Percentiles rank a stretch among this genome's conserved stretches.
Evolutionary conservation across 2,329 filamentous ascomycete species (phyloP).

Genomic region (Colletotrichum aenigma): DNA sequence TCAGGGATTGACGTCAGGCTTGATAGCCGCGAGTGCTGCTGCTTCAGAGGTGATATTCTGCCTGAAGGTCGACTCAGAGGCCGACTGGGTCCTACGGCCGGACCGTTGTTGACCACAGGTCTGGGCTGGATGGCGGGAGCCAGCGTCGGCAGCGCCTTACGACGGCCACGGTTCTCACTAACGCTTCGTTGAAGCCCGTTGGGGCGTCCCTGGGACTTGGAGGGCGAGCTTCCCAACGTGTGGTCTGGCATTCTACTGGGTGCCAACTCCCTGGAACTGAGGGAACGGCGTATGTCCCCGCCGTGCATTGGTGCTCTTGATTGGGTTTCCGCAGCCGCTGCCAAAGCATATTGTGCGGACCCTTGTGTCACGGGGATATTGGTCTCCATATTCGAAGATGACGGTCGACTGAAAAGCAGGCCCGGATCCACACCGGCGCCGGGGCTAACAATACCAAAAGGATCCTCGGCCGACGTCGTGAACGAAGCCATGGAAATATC

Average conservation of each 20-base stretch:
- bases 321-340: constrained; percentile 14
- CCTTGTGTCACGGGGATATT: constrained; percentile 27
- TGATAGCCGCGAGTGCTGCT: constrained; percentile 51
- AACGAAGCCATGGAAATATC: constrained; percentile 42
- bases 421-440: constrained; percentile 62
- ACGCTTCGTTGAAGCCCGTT: constrained; percentile 58
- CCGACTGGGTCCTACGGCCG: constrained; percentile 35
- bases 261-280: constrained; percentile 47
- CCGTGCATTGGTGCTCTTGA: constrained; percentile 28
- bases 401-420: constrained; percentile 59
- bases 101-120: constrained; percentile 33
- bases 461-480: constrained; percentile 49
- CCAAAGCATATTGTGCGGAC: constrained; percentile 21
- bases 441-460: constrained; percentile 53
- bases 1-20: constrained; percentile 65
- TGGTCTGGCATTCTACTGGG: constrained; percentile 47
- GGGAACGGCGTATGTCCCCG: constrained; percentile 46
- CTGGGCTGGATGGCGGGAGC: constrained; percentile 48
- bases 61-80: constrained; percentile 46
- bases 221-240: constrained; percentile 51
- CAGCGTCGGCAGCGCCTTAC: constrained; percentile 50
- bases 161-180: constrained; percentile 58
- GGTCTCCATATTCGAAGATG: constrained; percentile 50
- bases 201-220: constrained; percentile 48
- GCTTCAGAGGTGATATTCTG: constrained; percentile 58